Base-by-base conservation (phyloP, 83 land plant species). In the Picea abies region DNA sequence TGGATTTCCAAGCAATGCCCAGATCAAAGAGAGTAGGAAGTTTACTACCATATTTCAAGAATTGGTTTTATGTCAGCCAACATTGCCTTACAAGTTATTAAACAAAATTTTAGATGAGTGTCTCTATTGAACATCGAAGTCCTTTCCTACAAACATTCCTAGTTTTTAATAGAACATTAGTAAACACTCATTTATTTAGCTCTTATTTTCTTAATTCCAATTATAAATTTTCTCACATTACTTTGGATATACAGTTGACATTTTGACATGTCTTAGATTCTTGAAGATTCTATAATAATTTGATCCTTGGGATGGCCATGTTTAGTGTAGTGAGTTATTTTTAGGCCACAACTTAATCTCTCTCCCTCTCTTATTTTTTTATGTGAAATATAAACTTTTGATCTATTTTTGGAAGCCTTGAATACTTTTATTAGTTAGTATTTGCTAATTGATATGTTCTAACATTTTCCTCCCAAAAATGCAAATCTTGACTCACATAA, bases 251-350 rank as follows among this genome's bases (percentile, higher is more conserved):
- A 77, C 78, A 94, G 92, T 84, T n/a, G 90, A 88, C 83, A 85
- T 62, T 60, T 93, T 63, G 77, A 80, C 37, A 87, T 93, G 90
- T 96, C 97, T 58, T 84, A 84, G 82, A 88, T 93, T 70, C 35
- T 95, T 29, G 88, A 90, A 71, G 89, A 84, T 41, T 95, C 90
- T 11, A 80, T 95, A 29, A 71, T 79, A 60, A 90, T 95, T 17
- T 77, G 93, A 87, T 90, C n/a, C 84, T 90, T 9, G 97, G 97
- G 63, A 91, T 88, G 80, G 92, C 96, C 41, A 39, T 39, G 41
- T 39, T 39, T 39, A 91, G 85, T 79, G 81, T 95, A 86, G 97
- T 93, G 79, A 84, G 86, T 73, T 32, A 35, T n/a, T 60, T 41
- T 58, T 17, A 52, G 64, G 35, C 35, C 35, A 32, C 35, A 32